phyloP scores from a whole-genome alignment of 345 rosid genomes.

The Pistacia atlantica region DNA sequence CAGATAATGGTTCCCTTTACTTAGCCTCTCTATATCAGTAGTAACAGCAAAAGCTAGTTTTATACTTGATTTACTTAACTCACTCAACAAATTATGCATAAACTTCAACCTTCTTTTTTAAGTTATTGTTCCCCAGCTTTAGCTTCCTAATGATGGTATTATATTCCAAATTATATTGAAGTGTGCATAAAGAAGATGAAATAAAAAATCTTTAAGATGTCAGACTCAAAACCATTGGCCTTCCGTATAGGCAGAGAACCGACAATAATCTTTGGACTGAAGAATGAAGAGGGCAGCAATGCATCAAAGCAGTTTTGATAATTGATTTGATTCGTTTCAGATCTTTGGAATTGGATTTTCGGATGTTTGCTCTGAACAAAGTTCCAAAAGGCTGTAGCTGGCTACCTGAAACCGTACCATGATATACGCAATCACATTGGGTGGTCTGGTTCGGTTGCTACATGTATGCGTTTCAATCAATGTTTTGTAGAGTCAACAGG shows the following conservation, averaged over 20 bases:
- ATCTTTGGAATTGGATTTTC: slow-evolving; percentile 31
- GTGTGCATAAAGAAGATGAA: not conserved
- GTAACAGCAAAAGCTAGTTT: not conserved
- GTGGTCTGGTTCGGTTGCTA: not conserved
- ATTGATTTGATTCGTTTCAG: slow-evolving; percentile 28
- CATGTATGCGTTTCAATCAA: not conserved
- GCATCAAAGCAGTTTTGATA: too few species aligned
- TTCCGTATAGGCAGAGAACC: not conserved
- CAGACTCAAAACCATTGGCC: slow-evolving; percentile 12
- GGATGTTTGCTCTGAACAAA: slow-evolving; percentile 19
- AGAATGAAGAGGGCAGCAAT: not conserved
- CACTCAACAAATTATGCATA: too few species aligned
- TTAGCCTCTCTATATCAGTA: not conserved
- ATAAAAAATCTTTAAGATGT: not conserved
- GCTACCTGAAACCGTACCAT: slow-evolving; percentile 17
- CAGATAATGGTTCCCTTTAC: not conserved
- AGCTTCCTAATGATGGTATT: too few species aligned
- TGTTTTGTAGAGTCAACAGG: slow-evolving; percentile 7
- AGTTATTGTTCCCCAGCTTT: too few species aligned
- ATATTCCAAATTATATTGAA: too few species aligned
- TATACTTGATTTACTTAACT: not conserved
- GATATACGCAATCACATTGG: not conserved
- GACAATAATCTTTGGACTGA: slow-evolving; percentile 5
- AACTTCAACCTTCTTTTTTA: too few species aligned
- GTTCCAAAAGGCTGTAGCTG: slow-evolving; percentile 27